phyloP scores from a whole-genome alignment of 1,139 yeast genomes.

The Pichia sp. region DNA sequence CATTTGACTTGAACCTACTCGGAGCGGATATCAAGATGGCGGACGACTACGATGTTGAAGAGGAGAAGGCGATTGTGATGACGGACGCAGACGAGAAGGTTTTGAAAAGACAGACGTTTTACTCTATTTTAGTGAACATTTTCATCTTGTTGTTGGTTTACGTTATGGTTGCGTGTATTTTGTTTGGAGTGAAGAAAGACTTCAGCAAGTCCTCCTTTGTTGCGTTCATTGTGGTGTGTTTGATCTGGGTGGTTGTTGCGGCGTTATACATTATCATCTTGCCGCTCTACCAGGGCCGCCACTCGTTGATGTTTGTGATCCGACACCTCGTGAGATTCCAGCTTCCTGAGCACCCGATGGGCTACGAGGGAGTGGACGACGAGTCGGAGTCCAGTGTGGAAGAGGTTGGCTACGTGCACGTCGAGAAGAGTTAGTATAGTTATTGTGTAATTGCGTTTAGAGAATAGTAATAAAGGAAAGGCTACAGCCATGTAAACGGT shows the following conservation, averaged over 20 bases:
- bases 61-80: constrained; percentile 38
- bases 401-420: neutral
- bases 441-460: too few relatives aligned
- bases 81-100: constrained; percentile 22
- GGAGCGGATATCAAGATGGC: constrained; percentile 52
- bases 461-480: too few relatives aligned
- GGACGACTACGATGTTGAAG: constrained; percentile 62
- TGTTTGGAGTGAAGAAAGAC: constrained; percentile 74
- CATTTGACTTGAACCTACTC: constrained; percentile 68
- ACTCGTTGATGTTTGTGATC: constrained; percentile 23
- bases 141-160: constrained; percentile 34
- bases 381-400: neutral
- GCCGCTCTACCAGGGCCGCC: constrained; percentile 41
- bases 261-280: constrained; percentile 36
- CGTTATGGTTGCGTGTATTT: constrained; percentile 58
- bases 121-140: constrained; percentile 24
- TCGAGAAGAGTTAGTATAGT: neutral
- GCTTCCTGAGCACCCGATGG: constrained; percentile 15
- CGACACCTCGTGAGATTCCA: constrained; percentile 6
- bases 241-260: constrained; percentile 57
- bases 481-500: too few relatives aligned
- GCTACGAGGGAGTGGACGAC: neutral
- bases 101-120: constrained; percentile 25
- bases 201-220: constrained; percentile 73
- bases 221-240: constrained; percentile 77